Base-by-base conservation (phyloP, 2,329 filamentous ascomycete genomes). In the Zasmidium angulare region DNA sequence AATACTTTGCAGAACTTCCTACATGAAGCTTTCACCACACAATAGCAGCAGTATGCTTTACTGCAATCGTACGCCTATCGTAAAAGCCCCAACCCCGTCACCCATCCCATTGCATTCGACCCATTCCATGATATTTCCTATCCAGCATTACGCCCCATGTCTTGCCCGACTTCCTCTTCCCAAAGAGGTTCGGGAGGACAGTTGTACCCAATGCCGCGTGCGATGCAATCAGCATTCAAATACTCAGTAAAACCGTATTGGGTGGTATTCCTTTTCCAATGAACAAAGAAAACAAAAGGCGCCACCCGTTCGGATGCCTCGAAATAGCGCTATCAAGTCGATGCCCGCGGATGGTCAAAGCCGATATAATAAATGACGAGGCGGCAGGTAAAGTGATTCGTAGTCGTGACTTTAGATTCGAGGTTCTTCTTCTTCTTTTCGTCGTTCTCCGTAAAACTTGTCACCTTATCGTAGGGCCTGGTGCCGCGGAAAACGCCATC, bases 241-340 rank as follows among this genome's bases (percentile, higher is more conserved):
- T 50, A 52, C 43, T 49, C 51, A 46, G 47, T 53, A 56, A 53
- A 56, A 46, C 36, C 53, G 31, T 52, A 55, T 55, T 40, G 58
- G 36, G 36, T 60, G 58, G 53, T 60, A 60, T n/a, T 60, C 58
- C 47, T 53, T 60, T 50, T 19, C 48, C 26, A 36, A 56, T 49
- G 40, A 56, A 53, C 11, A 56, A 36, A 53, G 51, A 20, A 29
- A 47, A 43, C 4, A 29, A 11, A 6, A 29, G 26, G 11, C 26
- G 6, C 11, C 26, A 4, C 26, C 26, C 26, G 6, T 11, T 29
- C 26, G 6, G 6, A 29, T 29, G 26, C 26, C 26, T 29, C 11
- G 11, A 29, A 11, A 4, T 6, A 29, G 26, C 26, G 26, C 26
- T 29, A 4, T 29, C 46, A 22, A 50, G 23, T 23, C 48, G 50